Evolutionary conservation across 2,329 filamentous ascomycete genomes (phyloP).

Genomic region (Trichoderma arundinaceum): DNA sequence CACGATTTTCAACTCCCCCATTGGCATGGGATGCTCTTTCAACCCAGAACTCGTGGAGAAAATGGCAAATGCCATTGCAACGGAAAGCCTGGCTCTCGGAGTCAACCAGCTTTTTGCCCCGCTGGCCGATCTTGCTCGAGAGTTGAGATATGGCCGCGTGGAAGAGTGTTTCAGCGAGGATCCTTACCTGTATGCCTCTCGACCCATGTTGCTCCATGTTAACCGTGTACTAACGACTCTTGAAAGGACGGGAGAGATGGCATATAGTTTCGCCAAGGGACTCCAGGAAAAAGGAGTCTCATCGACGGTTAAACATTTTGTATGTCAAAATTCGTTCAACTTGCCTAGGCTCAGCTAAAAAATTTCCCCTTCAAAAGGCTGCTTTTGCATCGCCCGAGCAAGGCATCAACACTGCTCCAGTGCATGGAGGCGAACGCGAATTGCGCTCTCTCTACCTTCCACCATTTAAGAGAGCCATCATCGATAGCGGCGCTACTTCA

Average conservation of each 20-base stretch:
- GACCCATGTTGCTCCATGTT: no score
- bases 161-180: conserved; percentile 20
- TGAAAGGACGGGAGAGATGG: conserved; percentile 16
- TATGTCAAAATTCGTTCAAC: not conserved
- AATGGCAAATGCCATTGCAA: conserved; percentile 17
- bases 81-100: conserved; percentile 13
- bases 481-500: conserved; percentile 18
- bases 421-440: conserved; percentile 19
- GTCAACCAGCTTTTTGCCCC: conserved; percentile 20
- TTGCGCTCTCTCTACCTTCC: conserved; percentile 6
- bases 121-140: conserved; percentile 13
- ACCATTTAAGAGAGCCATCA: conserved; percentile 17
- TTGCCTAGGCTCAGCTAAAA: not conserved
- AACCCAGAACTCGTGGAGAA: conserved; percentile 5
- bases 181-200: conserved; percentile 2
- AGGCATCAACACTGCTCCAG: conserved; percentile 14
- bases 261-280: conserved; percentile 19
- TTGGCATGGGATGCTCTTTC: conserved; percentile 17
- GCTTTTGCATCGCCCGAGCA: conserved; percentile 21
- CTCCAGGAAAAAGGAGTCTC: conserved; percentile 19
- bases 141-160: conserved; percentile 21
- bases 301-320: conserved; percentile 17
- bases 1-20: conserved; percentile 17
- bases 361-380: not conserved
- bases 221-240: not conserved